Evolutionary conservation across 495 filamentous ascomycete species (phyloP).

Genomic region (Annulohypoxylon stygium): DNA sequence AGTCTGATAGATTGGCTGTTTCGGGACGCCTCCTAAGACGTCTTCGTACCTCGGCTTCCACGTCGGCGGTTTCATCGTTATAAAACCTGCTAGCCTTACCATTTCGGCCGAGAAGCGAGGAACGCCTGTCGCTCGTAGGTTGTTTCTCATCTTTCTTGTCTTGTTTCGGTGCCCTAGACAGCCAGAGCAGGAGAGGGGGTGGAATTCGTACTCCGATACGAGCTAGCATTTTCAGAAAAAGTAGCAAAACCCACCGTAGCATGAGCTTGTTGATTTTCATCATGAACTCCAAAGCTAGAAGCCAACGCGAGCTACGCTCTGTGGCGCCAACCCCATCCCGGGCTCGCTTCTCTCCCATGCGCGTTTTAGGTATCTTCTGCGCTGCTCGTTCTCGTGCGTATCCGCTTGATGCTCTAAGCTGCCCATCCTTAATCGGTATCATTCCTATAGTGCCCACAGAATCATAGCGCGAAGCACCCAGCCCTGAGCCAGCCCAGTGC

Average conservation of each 20-base stretch:
- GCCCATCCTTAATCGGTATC: constrained; percentile 62
- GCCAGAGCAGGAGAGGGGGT: constrained; percentile 72
- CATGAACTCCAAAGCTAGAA: constrained; percentile 79
- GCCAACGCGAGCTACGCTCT: constrained; percentile 77
- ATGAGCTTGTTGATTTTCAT: constrained; percentile 77
- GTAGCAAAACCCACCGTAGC: constrained; percentile 67
- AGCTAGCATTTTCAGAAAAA: constrained; percentile 66
- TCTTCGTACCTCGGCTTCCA: constrained; percentile 78
- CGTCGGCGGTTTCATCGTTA: constrained; percentile 55
- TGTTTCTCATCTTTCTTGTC: constrained; percentile 43
- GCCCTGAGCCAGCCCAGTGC: constrained; percentile 62
- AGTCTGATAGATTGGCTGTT: constrained; percentile 60
- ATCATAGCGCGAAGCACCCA: constrained; percentile 61
- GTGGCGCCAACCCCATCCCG: constrained; percentile 81
- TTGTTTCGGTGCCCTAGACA: constrained; percentile 61
- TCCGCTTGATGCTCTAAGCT: constrained; percentile 64
- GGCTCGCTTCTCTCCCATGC: constrained; percentile 57
- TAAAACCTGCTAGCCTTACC: constrained; percentile 31
- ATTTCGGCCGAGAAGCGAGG: constrained; percentile 15
- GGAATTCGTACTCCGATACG: constrained; percentile 71
- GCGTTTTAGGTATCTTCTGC: constrained; percentile 64
- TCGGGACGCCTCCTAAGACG: constrained; percentile 56
- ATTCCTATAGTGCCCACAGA: constrained; percentile 65
- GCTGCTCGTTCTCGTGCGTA: constrained; percentile 77
- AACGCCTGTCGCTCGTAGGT: constrained; percentile 30